Conservation (phyloP, 2,329 filamentous ascomycete species). For the Salinomyces thailandicus region DNA sequence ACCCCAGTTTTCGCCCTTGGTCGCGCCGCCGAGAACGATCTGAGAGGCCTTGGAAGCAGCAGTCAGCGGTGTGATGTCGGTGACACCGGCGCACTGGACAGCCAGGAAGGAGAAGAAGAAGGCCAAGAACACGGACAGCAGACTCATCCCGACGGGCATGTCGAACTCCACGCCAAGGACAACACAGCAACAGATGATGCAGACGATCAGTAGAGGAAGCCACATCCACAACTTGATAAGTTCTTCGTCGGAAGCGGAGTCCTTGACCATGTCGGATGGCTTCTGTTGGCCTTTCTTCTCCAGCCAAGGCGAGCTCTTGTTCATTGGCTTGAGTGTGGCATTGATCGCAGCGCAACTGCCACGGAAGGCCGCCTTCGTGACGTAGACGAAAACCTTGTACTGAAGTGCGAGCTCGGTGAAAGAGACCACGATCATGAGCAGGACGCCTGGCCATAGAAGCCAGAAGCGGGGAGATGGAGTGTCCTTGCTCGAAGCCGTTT, state of each 20-base stretch:
- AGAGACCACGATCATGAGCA: slow-evolving; percentile 41
- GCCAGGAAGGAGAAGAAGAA: slow-evolving; percentile 54
- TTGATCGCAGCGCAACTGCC: slow-evolving; percentile 37
- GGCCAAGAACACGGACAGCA: slow-evolving; percentile 46
- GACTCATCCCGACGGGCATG: slow-evolving; percentile 47
- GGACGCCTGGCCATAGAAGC: slow-evolving; percentile 43
- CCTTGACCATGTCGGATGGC: slow-evolving; percentile 37
- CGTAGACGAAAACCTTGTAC: slow-evolving; percentile 34
- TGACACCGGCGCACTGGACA: slow-evolving; percentile 45
- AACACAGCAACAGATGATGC: slow-evolving; percentile 42
- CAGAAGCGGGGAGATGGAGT: slow-evolving; percentile 41
- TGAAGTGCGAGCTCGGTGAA: slow-evolving; percentile 31
- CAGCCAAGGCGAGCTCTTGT: slow-evolving; percentile 36
- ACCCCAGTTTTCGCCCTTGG: slow-evolving; percentile 42
- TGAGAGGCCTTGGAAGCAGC: slow-evolving; percentile 59
- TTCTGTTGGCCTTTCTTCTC: slow-evolving; percentile 31
- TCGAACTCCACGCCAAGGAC: slow-evolving; percentile 42
- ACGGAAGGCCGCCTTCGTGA: slow-evolving; percentile 41
- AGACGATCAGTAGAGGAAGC: slow-evolving; percentile 37
- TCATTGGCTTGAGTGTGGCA: slow-evolving; percentile 26
- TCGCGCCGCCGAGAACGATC: slow-evolving; percentile 56
- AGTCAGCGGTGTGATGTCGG: slow-evolving; percentile 53
- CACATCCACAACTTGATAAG: slow-evolving; percentile 46
- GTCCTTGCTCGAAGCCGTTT: slow-evolving; percentile 29
- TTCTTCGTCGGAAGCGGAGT: slow-evolving; percentile 38